Evolutionary conservation across 768 basidiomycete species (phyloP).

Genomic region (Lentinula lateritia): DNA sequence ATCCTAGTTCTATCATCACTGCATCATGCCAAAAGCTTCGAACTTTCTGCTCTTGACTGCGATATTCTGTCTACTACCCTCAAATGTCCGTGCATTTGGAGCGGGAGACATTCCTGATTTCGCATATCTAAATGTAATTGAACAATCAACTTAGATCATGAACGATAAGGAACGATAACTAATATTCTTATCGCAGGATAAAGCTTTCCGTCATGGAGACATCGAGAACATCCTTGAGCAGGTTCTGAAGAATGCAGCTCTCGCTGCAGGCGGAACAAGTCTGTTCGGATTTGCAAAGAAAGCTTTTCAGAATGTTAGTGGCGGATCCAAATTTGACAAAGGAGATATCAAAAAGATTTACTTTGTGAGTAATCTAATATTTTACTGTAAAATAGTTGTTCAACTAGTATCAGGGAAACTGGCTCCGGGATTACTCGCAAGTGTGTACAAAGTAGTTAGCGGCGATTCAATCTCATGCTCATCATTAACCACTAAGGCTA

Average conservation of each 20-base stretch:
- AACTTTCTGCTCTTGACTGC: conserved; percentile 30
- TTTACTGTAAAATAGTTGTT: background rate
- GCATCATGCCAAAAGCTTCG: background rate
- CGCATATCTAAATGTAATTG: conserved; percentile 53
- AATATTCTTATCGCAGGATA: conserved; percentile 28
- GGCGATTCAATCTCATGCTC: background rate
- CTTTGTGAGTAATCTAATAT: conserved; percentile 34
- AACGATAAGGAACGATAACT: background rate
- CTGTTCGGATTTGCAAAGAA: conserved; percentile 47
- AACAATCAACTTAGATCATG: background rate
- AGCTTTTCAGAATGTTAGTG: conserved; percentile 35
- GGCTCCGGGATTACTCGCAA: conserved; percentile 69
- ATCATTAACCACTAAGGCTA: conserved; percentile 35
- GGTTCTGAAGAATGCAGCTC: conserved; percentile 52
- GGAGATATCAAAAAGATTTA: conserved; percentile 67
- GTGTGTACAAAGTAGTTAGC: conserved; percentile 18
- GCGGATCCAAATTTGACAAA: conserved; percentile 56
- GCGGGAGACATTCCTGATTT: conserved; percentile 72
- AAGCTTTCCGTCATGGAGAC: conserved; percentile 74
- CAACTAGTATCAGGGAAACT: conserved; percentile 43
- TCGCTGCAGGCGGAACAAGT: conserved; percentile 37
- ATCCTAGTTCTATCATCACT: background rate
- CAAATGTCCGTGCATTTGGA: conserved; percentile 46
- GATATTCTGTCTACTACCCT: conserved; percentile 36
- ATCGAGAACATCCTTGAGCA: conserved; percentile 63